Evolutionary conservation across 2,329 filamentous ascomycete species (phyloP), one percentile per base, ranked within the genome.

Genomic region (Neoscytalidium dimidiatum): DNA sequence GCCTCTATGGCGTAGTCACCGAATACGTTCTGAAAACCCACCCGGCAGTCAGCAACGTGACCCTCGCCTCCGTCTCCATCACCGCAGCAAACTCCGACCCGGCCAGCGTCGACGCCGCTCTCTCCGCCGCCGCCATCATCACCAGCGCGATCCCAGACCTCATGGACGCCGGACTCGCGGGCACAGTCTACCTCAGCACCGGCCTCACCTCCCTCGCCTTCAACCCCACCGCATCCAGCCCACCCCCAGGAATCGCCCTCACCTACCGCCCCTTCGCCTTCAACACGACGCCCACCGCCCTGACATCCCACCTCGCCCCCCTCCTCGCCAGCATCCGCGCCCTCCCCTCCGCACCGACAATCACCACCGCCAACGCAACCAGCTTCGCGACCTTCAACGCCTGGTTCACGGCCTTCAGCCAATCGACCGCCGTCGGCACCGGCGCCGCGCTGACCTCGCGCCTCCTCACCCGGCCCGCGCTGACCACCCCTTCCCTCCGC

Each of bases 401-500:
- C 2, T 77, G 73, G 51, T 73, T 75, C 61, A 69, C 67, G 6
- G 43, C 63, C 19, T 72, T 72, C 13, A 75, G 72, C n/a, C 71
- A 33, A 14, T n/a, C 13, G 23, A 67, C 71, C 6, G 69, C 68
- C 3, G 70, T 76, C 33, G 78, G 78, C 9, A 69, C 68, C 9
- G 69, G 70, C 5, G 73, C 71, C 14, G 65, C 75, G 3, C 73
- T 74, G 4, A 74, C 74, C 0, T 78, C 73, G 33, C 75, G 77
- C 14, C 69, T 81, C 2, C 64, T 81, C 0, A 76, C 78, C 7
- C 68, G 69, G 1, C 67, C 71, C 14, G 74, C 74, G 49, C 75
- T 78, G 51, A 23, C 43, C 43, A 7, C 5, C 43, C 3, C 43
- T 19, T 21, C 43, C 19, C 64, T 71, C 0, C 67, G 72, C 6